Evolutionary conservation across 73 alveolate genomes (phyloP), one percentile per base, ranked within the genome.

Genomic region (Paramecium bursaria): DNA sequence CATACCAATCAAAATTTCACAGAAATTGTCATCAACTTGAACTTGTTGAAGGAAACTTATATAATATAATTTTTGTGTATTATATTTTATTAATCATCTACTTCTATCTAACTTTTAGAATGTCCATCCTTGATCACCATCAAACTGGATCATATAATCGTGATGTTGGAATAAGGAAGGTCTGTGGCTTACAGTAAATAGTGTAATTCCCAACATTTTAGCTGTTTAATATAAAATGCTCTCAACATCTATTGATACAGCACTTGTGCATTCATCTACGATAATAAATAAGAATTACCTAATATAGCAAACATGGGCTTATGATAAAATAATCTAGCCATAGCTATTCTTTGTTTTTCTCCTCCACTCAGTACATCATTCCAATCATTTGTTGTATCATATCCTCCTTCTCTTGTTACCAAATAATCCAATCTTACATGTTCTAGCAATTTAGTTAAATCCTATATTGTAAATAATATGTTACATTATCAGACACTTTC

Each of bases 301-400:
- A 93, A 75, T 26, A 95, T 93, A 4, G 99, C 99, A 52, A 91
- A 93, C 19, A 87, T 75, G 27, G 99, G 99, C 75, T 67, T 91
- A 90, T 95, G 99, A 67, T 95, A 95, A 91, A 93, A 86, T 39
- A 95, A 85, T 75, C 99, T 89, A 31, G 97, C 97, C 98, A 95
- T 95, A 55, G 99, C 99, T 33, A 95, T 92, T 86, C 97, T 86
- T 86, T 95, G 95, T 61, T 95, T 93, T 75, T 95, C 98, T 11
- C 99, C 99, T 46, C 99, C 99, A 42, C 94, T 75, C 61, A 95
- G 88, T 2, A 91, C 93, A 53, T 95, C 97, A 73, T 91, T 92
- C 99, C 99, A 95, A 82, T 95, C 96, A 30, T 86, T 86, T 22
- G 42, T 60, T 47, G 74, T 75, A 50, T 90, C 94, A 86, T 87